Evolutionary conservation across 441 rosid genomes (phyloP).

Genomic region (Jatropha podagrica): DNA sequence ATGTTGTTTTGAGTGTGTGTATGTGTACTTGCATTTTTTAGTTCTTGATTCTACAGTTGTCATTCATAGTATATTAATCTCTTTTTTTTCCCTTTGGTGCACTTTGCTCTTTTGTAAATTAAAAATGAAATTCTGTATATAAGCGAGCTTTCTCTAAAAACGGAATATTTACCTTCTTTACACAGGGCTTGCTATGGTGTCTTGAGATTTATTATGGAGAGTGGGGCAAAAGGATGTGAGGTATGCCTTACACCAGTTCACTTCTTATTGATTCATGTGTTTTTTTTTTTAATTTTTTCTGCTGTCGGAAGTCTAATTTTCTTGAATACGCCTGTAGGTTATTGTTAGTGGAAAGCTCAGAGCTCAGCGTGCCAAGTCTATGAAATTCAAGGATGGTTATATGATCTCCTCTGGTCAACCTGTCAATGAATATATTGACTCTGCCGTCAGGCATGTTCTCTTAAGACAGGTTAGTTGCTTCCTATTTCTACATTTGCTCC

Average conservation of each 20-base stretch:
- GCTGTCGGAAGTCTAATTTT: not conserved
- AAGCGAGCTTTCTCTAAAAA: not conserved
- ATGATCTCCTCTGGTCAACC: conserved; percentile 92
- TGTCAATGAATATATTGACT: conserved; percentile 64
- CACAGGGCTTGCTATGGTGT: conserved; percentile 75
- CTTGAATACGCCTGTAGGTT: conserved; percentile 33
- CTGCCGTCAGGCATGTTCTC: conserved; percentile 65
- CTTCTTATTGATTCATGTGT: not conserved
- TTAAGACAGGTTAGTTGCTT: conserved; percentile 53
- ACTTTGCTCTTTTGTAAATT: not conserved
- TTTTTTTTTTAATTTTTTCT: not conserved
- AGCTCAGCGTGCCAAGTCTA: conserved; percentile 67
- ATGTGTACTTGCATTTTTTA: not conserved
- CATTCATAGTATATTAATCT: too few species aligned
- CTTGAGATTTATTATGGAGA: conserved; percentile 66
- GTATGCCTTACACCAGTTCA: conserved; percentile 22
- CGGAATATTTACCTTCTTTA: not conserved
- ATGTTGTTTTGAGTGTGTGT: not conserved
- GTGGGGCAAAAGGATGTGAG: conserved; percentile 84
- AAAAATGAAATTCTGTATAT: not conserved
- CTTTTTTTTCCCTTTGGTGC: not conserved
- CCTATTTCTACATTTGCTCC: not conserved
- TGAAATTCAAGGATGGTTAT: conserved; percentile 86
- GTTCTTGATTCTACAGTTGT: not conserved
- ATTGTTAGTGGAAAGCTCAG: conserved; percentile 65